Conservation (phyloP, 345 rosid species). For the Salix udensis region DNA sequence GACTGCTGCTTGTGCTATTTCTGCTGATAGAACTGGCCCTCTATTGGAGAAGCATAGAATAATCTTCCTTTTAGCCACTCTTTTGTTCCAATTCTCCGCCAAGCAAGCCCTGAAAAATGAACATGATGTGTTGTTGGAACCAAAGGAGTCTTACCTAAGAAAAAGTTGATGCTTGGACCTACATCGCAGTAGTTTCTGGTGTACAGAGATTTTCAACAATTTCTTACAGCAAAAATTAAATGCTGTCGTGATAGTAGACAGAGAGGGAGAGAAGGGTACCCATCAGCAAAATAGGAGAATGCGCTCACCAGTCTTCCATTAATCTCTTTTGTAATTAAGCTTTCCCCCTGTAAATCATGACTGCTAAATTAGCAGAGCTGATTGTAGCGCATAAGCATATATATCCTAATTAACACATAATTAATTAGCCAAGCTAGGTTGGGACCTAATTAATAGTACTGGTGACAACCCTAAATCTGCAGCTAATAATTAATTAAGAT, state of each 20-base stretch:
- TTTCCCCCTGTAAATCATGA: conserved; percentile 44
- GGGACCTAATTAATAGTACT: too few species aligned
- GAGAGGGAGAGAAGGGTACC: conserved; percentile 26
- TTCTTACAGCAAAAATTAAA: too few species aligned
- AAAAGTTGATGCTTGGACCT: too few species aligned
- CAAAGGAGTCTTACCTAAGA: too few species aligned
- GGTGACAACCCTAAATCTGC: too few species aligned
- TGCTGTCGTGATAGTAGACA: not conserved
- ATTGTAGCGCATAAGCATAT: too few species aligned
- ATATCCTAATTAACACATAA: too few species aligned
- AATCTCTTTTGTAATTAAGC: conserved; percentile 48
- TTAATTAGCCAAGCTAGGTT: too few species aligned
- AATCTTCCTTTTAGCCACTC: conserved; percentile 37
- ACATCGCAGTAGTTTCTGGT: too few species aligned
- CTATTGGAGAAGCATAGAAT: conserved; percentile 54
- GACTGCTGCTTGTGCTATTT: conserved; percentile 51
- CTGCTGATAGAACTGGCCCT: conserved; percentile 34
- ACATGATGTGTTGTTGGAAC: not conserved
- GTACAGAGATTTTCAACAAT: too few species aligned
- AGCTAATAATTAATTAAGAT: too few species aligned
- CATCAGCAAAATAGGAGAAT: conserved; percentile 35
- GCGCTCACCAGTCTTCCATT: conserved; percentile 42
- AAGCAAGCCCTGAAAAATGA: conserved; percentile 37
- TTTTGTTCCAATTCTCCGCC: conserved; percentile 33
- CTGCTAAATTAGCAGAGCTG: not conserved